Evolutionary conservation across 2,329 filamentous ascomycete species (phyloP), one percentile per base, ranked within the genome.

Genomic region (Pleomassaria siparia): DNA sequence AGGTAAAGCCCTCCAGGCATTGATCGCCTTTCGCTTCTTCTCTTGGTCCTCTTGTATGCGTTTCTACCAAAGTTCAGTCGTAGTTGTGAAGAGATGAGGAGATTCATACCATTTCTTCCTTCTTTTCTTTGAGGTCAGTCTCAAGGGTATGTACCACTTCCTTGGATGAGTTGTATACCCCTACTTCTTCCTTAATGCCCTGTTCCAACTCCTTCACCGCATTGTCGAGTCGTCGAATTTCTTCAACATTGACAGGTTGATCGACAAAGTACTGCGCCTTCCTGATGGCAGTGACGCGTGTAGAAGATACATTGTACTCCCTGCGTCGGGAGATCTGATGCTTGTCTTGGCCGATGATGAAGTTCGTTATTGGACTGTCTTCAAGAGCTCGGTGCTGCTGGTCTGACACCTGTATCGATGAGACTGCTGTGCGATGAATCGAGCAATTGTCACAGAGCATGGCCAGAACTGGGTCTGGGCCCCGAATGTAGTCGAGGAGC

Each of bases 251-350:
- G 6, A 91, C 80, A 2, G 88, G 86, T 51, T 89, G 84, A 37
- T 90, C 84, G 0, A 85, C 91, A 85, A 94, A 96, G 61, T 81
- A 82, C 28, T 66, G 74, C 4, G 89, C 89, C 2, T 70, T 72
- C 13, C 69, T 75, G 12, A 96, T 73, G 44, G 75, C 75, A 28
- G 77, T 81, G 12, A 87, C 84, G 18, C 79, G 76, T 1, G 88
- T 91, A 1, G 89, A 89, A 40, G 82, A 82, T 12, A 87, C 80
- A 2, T 89, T 90, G 69, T 96, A 96, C 66, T 97, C 92, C 54
- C 77, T 80, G 40, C 92, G 85, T 13, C 88, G 83, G 5, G 77
- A 79, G 43, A 94, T 80, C 16, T 76, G 78, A 67, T 50, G 67
- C 7, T 54, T 56, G 13, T 84, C 80, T 13, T 74, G 79, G 3